Conservation (phyloP, 1,284 basidiomycete genomes). For the Boletus sp. region DNA sequence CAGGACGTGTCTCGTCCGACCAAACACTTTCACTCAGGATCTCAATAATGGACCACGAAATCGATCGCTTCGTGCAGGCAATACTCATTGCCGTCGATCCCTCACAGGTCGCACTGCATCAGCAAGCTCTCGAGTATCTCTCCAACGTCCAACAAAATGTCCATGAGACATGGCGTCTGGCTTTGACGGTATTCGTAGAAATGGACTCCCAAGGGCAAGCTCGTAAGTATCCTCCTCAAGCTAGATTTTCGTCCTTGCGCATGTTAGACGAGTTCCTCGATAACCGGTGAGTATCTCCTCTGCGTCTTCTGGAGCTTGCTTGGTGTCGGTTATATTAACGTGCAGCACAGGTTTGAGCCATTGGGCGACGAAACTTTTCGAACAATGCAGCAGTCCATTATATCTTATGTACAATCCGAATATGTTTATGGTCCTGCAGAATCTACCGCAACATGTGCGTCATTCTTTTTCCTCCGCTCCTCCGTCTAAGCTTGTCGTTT, state of each 20-base stretch:
- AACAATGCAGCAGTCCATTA: slow-evolving; percentile 63
- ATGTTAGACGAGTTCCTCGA: slow-evolving; percentile 85
- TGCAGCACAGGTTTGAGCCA: slow-evolving; percentile 55
- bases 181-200: slow-evolving; percentile 71
- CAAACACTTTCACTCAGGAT: too few relatives aligned
- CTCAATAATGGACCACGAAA: slow-evolving; percentile 61
- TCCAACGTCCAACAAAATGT: slow-evolving; percentile 74
- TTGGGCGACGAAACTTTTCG: slow-evolving; percentile 67
- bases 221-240: slow-evolving; percentile 69
- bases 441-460: slow-evolving; percentile 68
- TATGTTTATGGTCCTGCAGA: slow-evolving; percentile 76
- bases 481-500: slow-evolving; percentile 9
- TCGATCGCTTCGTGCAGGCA: slow-evolving; percentile 75
- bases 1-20: slow-evolving; percentile 16
- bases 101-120: slow-evolving; percentile 60
- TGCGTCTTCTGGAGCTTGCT: neutral
- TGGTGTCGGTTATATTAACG: slow-evolving; percentile 5
- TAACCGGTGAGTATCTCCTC: slow-evolving; percentile 58
- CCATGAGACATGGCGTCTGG: slow-evolving; percentile 73
- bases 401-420: slow-evolving; percentile 76
- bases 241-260: slow-evolving; percentile 81
- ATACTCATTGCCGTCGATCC: slow-evolving; percentile 83
- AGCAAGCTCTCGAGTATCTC: slow-evolving; percentile 80
- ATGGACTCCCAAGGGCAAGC: slow-evolving; percentile 45
- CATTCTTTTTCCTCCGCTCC: neutral